Base-by-base conservation (phyloP, 371 early-diverging fungal species). In the Haplosporangium sp. region DNA sequence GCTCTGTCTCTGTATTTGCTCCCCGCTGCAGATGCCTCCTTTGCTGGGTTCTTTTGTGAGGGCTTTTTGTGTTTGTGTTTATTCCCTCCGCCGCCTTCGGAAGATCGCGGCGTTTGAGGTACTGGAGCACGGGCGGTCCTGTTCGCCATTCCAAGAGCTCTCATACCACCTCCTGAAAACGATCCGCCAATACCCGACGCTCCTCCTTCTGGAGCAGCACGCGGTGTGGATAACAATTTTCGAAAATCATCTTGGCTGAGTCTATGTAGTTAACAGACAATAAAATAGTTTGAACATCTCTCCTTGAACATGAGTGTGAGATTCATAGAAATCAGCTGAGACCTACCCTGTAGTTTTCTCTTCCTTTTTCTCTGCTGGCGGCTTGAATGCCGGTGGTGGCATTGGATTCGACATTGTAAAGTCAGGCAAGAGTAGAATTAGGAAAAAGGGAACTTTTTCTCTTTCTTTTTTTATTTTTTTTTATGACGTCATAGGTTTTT, bases 1-100 rank as follows among this genome's bases (percentile, higher is more conserved):
- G 97, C 97, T 47, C 97, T 86, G 81, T 97, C 97, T 52, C 97
- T 94, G 73, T 96, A 96, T 34, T 83, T 77, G n/a, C 65, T 58
- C 37, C 63, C 56, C 11, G 58, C 37, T 19, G 68, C 69, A 8
- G 68, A 62, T 15, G 71, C 58, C 7, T 57, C 60, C 61, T 74
- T 71, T 62, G 84, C 45, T 19, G 52, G 63, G 11, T 55, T 68
- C 44, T 73, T 71, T 11, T 71, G 63, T 13, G 60, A 66, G 34
- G 62, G 42, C 19, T 67, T 64, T n/a, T 64, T 79, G 27, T 63
- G 67, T 45, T 81, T 82, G 4, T 69, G 69, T 58, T 77, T 72
- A 45, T 63, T 9, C 1, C 15, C 66, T n/a, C 67, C 65, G 17
- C 65, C 42, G 11, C 53, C 78, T 67, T 85, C 85, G 76, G 86